Evolutionary conservation across 495 filamentous ascomycete species (phyloP), one percentile per base, ranked within the genome.

Genomic region (Penicillium egyptiacum): DNA sequence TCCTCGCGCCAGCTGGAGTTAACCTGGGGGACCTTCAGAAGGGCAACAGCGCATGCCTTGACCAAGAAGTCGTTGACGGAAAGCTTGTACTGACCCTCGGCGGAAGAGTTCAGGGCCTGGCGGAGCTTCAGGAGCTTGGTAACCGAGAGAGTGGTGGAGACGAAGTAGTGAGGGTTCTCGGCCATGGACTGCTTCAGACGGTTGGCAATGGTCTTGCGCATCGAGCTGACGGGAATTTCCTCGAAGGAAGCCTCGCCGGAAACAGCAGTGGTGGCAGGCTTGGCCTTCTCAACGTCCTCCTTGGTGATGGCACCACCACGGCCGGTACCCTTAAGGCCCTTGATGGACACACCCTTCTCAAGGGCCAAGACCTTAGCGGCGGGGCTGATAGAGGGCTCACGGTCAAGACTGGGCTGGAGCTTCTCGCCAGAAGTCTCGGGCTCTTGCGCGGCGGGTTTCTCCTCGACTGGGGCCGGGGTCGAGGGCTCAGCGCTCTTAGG

Each of bases 1-100:
- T 79, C 75, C 73, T 88, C 87, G 52, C 82, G 86, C 92, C 95
- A 98, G 68, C 88, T 90, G 53, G 91, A 93, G 83, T 98, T 98
- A 73, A 95, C 95, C 56, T 88, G 83, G 10, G 94, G 94, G 26
- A 97, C 91, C 82, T 95, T 97, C 77, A 87, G 86, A 68, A 86
- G 89, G 51, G 94, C 95, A 56, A 88, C 80, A 52, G 84, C 91
- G 46, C 91, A 87, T 46, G 95, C 94, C 83, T 99, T 99, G 82
- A 99, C 88, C 39, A 99, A 80, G 83, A 99, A 99, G 77, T 99
- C 94, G 73, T 99, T 99, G 75, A 99, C 89, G 16, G 91, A 96
- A 33, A 99, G 90, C 84, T 96, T 98, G 85, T 96, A 98, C 70
- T 90, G 86, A 75, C 94, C 94, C 47, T 95, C 88, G 8, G 90